phyloP scores from a whole-genome alignment of 345 rosid genomes.

The Nasturtium officinale region DNA sequence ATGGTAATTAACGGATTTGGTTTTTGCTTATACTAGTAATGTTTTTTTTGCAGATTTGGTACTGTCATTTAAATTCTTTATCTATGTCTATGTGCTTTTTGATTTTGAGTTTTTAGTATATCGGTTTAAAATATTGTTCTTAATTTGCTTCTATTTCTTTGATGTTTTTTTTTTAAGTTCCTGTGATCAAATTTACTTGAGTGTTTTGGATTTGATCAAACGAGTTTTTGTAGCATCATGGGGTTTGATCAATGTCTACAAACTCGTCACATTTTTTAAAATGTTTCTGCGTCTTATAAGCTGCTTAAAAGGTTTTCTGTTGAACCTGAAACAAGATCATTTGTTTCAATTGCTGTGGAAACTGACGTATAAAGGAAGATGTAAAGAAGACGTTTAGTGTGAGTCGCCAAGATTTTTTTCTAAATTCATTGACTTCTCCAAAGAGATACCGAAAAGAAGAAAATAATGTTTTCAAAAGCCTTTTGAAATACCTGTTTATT shows the following conservation, averaged over 20 bases:
- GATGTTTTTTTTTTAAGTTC: not conserved
- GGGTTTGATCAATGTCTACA: not conserved
- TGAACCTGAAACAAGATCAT: not conserved
- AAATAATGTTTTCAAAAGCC: not conserved
- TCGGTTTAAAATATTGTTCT: not conserved
- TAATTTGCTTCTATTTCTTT: not conserved
- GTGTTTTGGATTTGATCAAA: not conserved
- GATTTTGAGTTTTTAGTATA: not conserved
- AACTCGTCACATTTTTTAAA: not conserved
- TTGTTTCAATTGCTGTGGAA: not conserved
- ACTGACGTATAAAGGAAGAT: not conserved
- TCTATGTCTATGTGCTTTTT: not conserved
- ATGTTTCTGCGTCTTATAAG: not conserved
- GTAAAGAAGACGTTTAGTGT: not conserved
- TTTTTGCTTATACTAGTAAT: not conserved
- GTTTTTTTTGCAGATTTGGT: not conserved
- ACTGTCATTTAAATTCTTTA: not conserved
- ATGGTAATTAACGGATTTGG: not conserved
- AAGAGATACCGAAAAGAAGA: not conserved
- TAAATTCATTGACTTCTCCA: not conserved
- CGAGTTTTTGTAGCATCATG: not conserved
- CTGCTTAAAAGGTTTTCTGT: not conserved
- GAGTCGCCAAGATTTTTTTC: not conserved
- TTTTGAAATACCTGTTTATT: not conserved
- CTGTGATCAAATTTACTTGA: not conserved